Base-by-base conservation (phyloP, 164 flowering plant species). In the Vitis amurensis region DNA sequence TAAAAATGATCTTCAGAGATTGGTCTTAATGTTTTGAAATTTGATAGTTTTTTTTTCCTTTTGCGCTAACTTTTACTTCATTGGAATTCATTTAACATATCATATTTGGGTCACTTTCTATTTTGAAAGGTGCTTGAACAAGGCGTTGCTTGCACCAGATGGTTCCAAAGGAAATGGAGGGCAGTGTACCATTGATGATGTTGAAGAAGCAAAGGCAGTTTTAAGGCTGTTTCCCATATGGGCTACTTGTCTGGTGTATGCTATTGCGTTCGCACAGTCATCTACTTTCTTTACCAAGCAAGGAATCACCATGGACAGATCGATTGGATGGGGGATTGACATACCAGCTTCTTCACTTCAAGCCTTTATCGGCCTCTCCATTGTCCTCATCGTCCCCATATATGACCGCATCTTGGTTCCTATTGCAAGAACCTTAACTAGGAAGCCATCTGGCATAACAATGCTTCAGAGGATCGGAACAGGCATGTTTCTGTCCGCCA, bases 271-370 rank as follows among this genome's bases (percentile, higher is more conserved):
- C 61, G 73, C 76, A 10, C 80, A 77, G 19, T 10, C 16, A 13
- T 8, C 56, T 15, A 77, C 80, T n/a, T 77, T 77, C 64, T 77
- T 73, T 49, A 69, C 71, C 67, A 73, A 77, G 67, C 80, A 77
- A 73, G 76, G 80, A 17, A 71, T 65, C 7, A 77, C 80, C 0
- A 77, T 73, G 73, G 70, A 73, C n/a, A 65, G 76, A 69, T 57
- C 73, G 50, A 60, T 73, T 11, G n/a, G 16, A 0, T 11, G 53
- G 0, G 64, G 71, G 1, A 69, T 77, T 3, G 8, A 61, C 4
- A 56, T 77, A 27, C 73, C 80, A 12, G 44, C 76, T 29, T 73
- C 80, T 48, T 44, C 80, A 50, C 73, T 77, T 0, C 73, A 73
- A 29, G 47, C 61, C 13, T 55, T 77, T 30, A 48, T 50, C 3